Evolutionary conservation across 2,329 filamentous ascomycete genomes (phyloP), one percentile per base, ranked within the genome.

Genomic region (Ophiosphaerella korrae): DNA sequence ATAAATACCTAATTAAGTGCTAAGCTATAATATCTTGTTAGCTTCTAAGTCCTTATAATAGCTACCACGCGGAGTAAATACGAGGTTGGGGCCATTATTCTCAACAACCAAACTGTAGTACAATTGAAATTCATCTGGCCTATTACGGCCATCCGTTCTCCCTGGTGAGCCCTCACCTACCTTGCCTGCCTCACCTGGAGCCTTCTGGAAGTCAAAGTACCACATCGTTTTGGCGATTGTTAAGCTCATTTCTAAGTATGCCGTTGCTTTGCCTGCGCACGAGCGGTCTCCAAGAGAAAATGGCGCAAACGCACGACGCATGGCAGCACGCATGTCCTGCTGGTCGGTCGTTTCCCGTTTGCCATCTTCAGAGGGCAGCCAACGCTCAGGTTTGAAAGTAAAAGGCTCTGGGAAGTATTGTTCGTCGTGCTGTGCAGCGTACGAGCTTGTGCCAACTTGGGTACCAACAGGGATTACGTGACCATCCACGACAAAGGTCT

Each of bases 331-430:
- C 9, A 12, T 12, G 12, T 21, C 31, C 14, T 8, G 21, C 12
- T 37, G 35, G 21, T 37, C 35, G 21, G 35, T 6, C 7, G 35
- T 21, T 12, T 16, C 21, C 1, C n/a, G 12, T 8, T 6, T 18
- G 26, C n/a, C 31, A 42, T 31, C n/a, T 12, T 12, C 24, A 8
- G 35, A 43, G 16, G 50, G 34, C 31, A 62, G 21, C 53, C 53
- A 60, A 34, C 61, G 21, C 42, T 63, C 60, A 5, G 60, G 60
- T n/a, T n/a, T n/a, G n/a, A n/a, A n/a, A n/a, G n/a, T n/a, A n/a
- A n/a, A n/a, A n/a, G n/a, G n/a, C n/a, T n/a, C n/a, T n/a, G n/a
- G n/a, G n/a, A n/a, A n/a, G n/a, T n/a, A n/a, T n/a, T n/a, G n/a
- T n/a, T n/a, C n/a, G n/a, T n/a, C n/a, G n/a, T n/a, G n/a, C n/a